Base-by-base conservation (phyloP, 78 protist genomes). In the Dictyostelium intermedium region DNA sequence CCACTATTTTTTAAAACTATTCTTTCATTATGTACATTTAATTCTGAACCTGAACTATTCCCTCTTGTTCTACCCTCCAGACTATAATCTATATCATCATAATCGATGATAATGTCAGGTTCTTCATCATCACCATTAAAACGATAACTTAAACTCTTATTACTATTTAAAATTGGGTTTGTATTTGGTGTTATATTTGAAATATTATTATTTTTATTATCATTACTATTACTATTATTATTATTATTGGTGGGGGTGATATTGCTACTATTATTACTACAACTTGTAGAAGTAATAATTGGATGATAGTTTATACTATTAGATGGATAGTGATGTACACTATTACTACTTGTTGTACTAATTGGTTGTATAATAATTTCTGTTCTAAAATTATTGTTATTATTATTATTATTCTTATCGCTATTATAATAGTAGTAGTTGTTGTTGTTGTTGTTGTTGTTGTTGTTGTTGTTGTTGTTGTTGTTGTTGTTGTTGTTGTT, bases 61-160 rank as follows among this genome's bases (percentile, higher is more conserved):
- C 79, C 79, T 34, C 79, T 72, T 34, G 39, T 32, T 72, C 43
- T 72, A 34, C 25, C 39, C 35, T 72, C 79, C 0, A 34, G 35
- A 27, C 34, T 32, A 27, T 72, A 66, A 66, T 72, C 79, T 56
- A 56, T 56, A 4, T 72, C 79, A 16, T 72, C 79, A 34, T 72
- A 72, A 34, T 72, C 79, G 6, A 72, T 72, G 23, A 72, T 72
- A 34, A 72, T 72, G 23, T 72, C 79, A 34, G 37, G 45, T 72
- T 72, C 79, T 72, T 72, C 79, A 34, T 72, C 74, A 66, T 27
- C 37, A 27, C 35, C 39, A 72, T 66, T 66, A 27, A 10, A 72
- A 34, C 79, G 37, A 34, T 72, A 72, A 34, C 79, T 72, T 34
- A 72, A 72, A 72, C 79, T 77, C 41, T 77, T 76, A 32, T 41